Percentiles rank a stretch among this genome's conserved stretches.
These are phyloP conservation scores for Talaromyces thailandensis DNA, from an alignment of 495 filamentous ascomycete genomes.

Conservation along the genomic window DNA sequence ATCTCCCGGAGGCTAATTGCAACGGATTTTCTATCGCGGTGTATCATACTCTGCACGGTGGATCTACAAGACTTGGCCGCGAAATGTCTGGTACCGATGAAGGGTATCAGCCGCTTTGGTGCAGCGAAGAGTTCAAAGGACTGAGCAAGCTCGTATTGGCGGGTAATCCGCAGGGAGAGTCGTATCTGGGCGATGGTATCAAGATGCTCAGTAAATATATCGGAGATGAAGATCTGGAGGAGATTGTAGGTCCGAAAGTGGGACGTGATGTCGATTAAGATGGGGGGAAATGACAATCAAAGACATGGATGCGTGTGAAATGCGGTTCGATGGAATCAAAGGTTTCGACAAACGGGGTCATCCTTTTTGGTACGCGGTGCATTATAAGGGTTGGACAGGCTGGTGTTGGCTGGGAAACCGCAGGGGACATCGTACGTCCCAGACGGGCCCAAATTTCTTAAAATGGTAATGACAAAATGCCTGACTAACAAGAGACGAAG, in stretches of 20 bases:
- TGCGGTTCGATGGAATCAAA: too few relatives aligned
- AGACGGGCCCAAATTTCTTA: too few relatives aligned
- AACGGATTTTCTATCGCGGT: slow-evolving; percentile 17
- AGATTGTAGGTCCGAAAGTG: neutral
- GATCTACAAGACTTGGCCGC: slow-evolving; percentile 16
- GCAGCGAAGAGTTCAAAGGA: slow-evolving; percentile 12
- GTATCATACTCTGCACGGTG: neutral
- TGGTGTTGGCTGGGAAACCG: too few relatives aligned
- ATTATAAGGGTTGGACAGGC: too few relatives aligned
- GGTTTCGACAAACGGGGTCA: too few relatives aligned
- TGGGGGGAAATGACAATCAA: too few relatives aligned
- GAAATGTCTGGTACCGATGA: slow-evolving; percentile 16
- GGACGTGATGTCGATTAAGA: too few relatives aligned
- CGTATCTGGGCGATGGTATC: slow-evolving; percentile 17
- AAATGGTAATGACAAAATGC: too few relatives aligned
- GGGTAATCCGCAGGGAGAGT: slow-evolving; percentile 14
- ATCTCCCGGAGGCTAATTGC: slow-evolving; percentile 20
- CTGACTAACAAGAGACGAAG: too few relatives aligned
- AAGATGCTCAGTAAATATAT: slow-evolving; percentile 22
- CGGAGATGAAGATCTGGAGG: slow-evolving; percentile 13
- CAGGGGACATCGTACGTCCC: too few relatives aligned
- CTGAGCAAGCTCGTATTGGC: slow-evolving; percentile 13
- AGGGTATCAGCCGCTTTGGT: slow-evolving; percentile 14
- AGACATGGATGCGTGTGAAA: too few relatives aligned
- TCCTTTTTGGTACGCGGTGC: too few relatives aligned